phyloP scores from a whole-genome alignment of 2,329 filamentous ascomycete genomes.

The Tolypocladium paradoxum region DNA sequence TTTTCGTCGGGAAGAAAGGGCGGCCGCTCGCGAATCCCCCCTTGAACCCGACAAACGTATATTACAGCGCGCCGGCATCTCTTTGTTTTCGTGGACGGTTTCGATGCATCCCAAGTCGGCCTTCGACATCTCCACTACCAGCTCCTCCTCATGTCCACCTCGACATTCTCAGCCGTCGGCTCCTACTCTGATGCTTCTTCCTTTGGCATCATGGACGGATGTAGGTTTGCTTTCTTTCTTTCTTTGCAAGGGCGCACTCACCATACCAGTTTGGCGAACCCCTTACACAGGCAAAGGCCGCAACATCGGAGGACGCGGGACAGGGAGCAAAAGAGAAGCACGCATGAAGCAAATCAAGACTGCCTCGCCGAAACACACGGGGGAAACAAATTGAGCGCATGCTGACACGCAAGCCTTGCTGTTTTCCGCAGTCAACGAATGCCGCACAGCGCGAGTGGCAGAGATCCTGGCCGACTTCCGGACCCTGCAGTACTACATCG shows the following conservation, averaged over 20 bases:
- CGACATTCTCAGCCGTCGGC: neutral
- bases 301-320: neutral
- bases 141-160: neutral
- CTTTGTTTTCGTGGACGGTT: neutral
- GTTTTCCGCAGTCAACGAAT: constrained; percentile 44
- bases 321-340: neutral
- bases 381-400: neutral
- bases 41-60: neutral
- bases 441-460: constrained; percentile 47
- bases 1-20: neutral
- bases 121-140: neutral
- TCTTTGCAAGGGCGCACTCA: neutral
- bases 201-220: constrained; percentile 13
- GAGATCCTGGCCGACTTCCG: constrained; percentile 52
- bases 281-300: neutral
- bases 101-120: neutral
- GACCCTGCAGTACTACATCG: constrained; percentile 51
- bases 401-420: neutral
- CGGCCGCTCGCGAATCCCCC: neutral
- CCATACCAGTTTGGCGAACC: neutral
- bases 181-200: neutral
- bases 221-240: constrained; percentile 5
- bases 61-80: neutral
- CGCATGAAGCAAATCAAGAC: neutral
- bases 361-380: neutral